Conservation (phyloP, 2,329 filamentous ascomycete genomes). For the Cercospora sp. region DNA sequence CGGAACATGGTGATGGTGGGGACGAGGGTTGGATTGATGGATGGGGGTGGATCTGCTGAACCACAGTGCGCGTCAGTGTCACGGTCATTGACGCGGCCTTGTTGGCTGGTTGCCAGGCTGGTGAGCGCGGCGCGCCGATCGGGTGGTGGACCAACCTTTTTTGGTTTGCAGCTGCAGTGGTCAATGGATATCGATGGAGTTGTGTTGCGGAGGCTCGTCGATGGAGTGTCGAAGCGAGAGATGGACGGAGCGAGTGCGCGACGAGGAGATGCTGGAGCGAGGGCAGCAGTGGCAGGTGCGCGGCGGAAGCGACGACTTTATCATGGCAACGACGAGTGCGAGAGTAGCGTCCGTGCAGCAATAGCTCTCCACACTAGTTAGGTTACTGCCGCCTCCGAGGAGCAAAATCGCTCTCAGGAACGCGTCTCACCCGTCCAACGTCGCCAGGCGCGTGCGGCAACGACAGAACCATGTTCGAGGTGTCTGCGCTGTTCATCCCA, state of each 20-base stretch:
- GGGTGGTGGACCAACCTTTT: neutral
- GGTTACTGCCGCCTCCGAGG: neutral
- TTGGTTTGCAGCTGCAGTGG: neutral
- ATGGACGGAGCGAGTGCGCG: neutral
- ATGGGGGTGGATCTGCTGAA: conserved; percentile 22
- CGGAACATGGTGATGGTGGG: conserved; percentile 47
- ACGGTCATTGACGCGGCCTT: neutral
- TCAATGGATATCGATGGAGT: neutral
- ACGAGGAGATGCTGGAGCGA: neutral
- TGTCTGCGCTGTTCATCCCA: neutral
- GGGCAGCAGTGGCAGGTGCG: neutral
- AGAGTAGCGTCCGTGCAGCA: neutral
- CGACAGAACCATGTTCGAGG: neutral
- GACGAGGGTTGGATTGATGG: conserved; percentile 22
- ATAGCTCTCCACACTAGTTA: neutral
- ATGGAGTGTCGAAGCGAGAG: neutral
- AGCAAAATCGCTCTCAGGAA: neutral
- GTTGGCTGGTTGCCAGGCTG: conserved; percentile 1
- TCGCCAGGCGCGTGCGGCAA: neutral
- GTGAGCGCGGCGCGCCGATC: conserved; percentile 8
- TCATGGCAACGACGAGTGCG: neutral
- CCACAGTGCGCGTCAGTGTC: conserved; percentile 11
- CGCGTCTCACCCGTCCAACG: neutral
- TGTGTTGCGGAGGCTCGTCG: neutral
- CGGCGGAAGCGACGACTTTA: conserved; percentile 1